Conservation (phyloP, 2,329 filamentous ascomycete species). For the Sporothrix dimorphospora region DNA sequence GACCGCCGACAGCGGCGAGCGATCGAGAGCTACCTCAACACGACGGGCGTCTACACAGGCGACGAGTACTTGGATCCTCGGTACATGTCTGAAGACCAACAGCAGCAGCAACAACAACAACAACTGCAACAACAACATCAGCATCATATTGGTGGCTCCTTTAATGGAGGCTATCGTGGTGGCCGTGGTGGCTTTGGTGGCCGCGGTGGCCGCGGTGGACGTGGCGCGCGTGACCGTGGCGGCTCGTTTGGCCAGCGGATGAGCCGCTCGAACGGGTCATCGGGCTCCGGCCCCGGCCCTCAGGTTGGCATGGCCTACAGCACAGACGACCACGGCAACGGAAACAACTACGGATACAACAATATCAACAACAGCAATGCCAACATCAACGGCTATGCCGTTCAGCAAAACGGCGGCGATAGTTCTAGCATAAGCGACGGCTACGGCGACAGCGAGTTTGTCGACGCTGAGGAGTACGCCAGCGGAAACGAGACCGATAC, state of each 20-base stretch:
- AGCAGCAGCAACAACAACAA: background rate
- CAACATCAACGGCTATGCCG: background rate
- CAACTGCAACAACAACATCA: background rate
- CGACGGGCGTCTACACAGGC: slow-evolving; percentile 35
- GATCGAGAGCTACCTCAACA: slow-evolving; percentile 39
- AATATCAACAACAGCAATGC: slow-evolving; percentile 34
- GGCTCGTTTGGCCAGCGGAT: slow-evolving; percentile 22
- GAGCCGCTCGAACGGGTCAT: slow-evolving; percentile 17
- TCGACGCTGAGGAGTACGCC: slow-evolving; percentile 14
- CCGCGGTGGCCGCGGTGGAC: background rate
- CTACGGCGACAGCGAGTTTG: background rate
- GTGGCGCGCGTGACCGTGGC: slow-evolving; percentile 20
- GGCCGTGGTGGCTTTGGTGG: slow-evolving; percentile 2
- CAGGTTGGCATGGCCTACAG: slow-evolving; percentile 26
- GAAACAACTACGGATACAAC: background rate
- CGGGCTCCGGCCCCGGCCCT: background rate
- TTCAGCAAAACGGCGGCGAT: slow-evolving; percentile 4
- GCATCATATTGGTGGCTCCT: slow-evolving; percentile 2
- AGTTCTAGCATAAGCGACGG: slow-evolving; percentile 8
- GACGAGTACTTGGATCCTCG: slow-evolving; percentile 38
- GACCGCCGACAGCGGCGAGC: slow-evolving; percentile 27
- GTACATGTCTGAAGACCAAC: slow-evolving; percentile 34
- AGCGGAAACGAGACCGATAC: slow-evolving; percentile 9
- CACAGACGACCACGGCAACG: slow-evolving; percentile 20
- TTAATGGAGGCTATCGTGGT: slow-evolving; percentile 7